Base-by-base conservation (phyloP, 805 yeast genomes). In the Zygosaccharomyces bailii region DNA sequence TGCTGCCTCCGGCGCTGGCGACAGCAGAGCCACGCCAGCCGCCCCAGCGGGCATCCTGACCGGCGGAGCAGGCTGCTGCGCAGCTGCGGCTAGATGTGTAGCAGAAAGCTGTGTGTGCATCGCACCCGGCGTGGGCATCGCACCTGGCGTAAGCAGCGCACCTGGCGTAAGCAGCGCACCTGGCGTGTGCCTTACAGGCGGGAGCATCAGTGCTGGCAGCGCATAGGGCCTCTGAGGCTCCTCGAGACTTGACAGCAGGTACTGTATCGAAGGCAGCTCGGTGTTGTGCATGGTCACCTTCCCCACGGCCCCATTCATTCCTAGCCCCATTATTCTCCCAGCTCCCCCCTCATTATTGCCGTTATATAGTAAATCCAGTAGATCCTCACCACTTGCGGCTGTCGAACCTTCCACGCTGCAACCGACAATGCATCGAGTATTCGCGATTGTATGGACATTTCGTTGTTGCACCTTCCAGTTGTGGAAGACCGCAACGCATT, bases 251-350 rank as follows among this genome's bases (percentile, higher is more conserved):
- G 44, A 45, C 9, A 45, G 39, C 17, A 45, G 23, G 34, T 29
- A 36, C 31, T 40, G 42, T 18, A 45, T 45, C 29, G 48, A 45
- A 5, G 48, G 48, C 24, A 45, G 20, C 23, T 39, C 42, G 19
- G 38, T 30, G 31, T 45, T 45, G 21, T 19, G 11, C 33, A 37
- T 37, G 16, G 11, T 35, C 24, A 7, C 25, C 29, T 36, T 9
- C 30, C 31, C 31, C 29, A 36, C 19, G 25, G 30, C 29, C 19
- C 11, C 18, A 14, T 17, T 21, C 18, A 4, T 5, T 7, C 14
- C 19, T 16, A 18, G 13, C 34, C 17, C 19, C 11, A 13, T 8
- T 32, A 9, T 10, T n/a, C 17, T 9, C 29, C 8, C 18, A 23
- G n/a, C n/a, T n/a, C 27, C 21, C 19, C 31, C 31, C 31, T 16